Conservation (phyloP, 129 eudicot species). For the Pulicaria dysenterica region DNA sequence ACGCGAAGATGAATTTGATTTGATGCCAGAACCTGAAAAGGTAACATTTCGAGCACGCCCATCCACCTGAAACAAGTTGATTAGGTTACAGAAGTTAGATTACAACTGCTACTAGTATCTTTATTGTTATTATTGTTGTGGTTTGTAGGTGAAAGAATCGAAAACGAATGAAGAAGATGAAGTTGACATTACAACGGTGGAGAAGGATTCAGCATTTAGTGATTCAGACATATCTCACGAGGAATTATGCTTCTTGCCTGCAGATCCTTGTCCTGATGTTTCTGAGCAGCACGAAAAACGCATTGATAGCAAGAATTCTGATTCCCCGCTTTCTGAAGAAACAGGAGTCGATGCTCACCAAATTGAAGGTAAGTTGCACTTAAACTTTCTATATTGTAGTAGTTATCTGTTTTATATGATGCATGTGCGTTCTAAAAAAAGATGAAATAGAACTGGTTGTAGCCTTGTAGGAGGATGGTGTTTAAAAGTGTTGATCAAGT, state of each 20-base stretch:
- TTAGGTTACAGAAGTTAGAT: not conserved
- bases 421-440: too few relatives aligned
- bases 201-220: slow-evolving; percentile 74
- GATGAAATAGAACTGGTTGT: too few relatives aligned
- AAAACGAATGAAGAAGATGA: slow-evolving; percentile 83
- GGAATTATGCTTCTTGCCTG: slow-evolving; percentile 83
- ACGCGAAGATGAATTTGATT: slow-evolving; percentile 96
- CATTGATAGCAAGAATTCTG: slow-evolving; percentile 60
- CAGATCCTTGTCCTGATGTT: slow-evolving; percentile 77
- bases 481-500: too few relatives aligned
- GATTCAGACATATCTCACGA: slow-evolving; percentile 92
- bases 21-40: slow-evolving; percentile 84
- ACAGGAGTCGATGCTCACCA: slow-evolving; percentile 72
- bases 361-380: slow-evolving; percentile 54
- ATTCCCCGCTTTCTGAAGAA: slow-evolving; percentile 76
- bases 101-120: not conserved
- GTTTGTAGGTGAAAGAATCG: slow-evolving; percentile 58
- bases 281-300: slow-evolving; percentile 65
- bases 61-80: not conserved
- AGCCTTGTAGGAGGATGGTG: too few relatives aligned
- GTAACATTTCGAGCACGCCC: slow-evolving; percentile 3
- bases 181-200: slow-evolving; percentile 70
- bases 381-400: not conserved
- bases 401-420: too few relatives aligned
- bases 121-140: not conserved